Percentiles rank a stretch among this genome's conserved stretches.
phyloP scores from a whole-genome alignment of 257 asterid species.

The Thymus mandschuricus region DNA sequence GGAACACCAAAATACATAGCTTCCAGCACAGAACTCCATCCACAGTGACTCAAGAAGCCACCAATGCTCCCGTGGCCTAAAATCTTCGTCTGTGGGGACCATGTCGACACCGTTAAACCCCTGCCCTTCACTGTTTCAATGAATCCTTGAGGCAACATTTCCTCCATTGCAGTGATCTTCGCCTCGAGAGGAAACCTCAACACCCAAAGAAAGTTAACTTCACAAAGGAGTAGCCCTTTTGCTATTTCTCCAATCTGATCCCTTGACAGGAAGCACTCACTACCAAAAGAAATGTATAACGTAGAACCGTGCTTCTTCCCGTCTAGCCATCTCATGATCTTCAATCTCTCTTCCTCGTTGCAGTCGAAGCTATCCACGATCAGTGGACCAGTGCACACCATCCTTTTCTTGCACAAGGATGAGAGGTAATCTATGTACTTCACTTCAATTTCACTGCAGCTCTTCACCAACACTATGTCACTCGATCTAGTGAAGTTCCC shows the following conservation, averaged over 20 bases:
- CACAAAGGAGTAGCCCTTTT: conserved; percentile 30
- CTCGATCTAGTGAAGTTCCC: conserved; percentile 27
- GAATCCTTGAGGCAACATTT: conserved; percentile 34
- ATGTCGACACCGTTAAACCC: conserved; percentile 20
- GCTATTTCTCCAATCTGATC: conserved; percentile 37
- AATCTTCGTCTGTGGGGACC: conserved; percentile 41
- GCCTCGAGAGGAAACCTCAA: conserved; percentile 36
- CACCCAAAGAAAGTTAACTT: conserved; percentile 41
- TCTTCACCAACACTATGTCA: conserved; percentile 39
- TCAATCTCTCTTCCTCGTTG: background rate
- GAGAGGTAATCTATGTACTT: conserved; percentile 40
- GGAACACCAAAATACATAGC: conserved; percentile 40
- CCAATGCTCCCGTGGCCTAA: conserved; percentile 37
- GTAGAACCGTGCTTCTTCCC: conserved; percentile 30
- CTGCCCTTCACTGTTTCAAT: conserved; percentile 35
- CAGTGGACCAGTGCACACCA: conserved; percentile 36
- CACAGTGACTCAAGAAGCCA: conserved; percentile 49
- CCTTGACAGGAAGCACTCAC: conserved; percentile 37
- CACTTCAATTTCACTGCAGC: conserved; percentile 28
- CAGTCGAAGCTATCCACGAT: background rate
- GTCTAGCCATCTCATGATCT: conserved; percentile 38
- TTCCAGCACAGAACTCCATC: conserved; percentile 39
- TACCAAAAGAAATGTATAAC: conserved; percentile 44
- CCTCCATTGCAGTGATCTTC: background rate
- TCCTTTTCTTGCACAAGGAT: conserved; percentile 24